phyloP scores from a whole-genome alignment of 495 filamentous ascomycete genomes.

The Chaetomidium leptoderma region DNA sequence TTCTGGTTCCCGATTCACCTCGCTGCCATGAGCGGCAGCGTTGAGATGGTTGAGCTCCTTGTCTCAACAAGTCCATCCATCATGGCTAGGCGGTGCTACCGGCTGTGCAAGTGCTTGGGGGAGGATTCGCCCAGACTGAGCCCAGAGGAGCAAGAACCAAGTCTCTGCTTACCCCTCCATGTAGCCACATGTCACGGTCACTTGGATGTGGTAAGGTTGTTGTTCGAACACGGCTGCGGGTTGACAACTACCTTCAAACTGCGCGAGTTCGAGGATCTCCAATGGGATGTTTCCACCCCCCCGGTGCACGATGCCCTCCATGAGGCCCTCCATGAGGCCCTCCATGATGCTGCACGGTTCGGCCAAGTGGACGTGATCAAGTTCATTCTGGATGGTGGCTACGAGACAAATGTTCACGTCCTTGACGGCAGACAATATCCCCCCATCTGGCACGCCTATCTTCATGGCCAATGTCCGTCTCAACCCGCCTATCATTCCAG shows the following conservation, averaged over 20 bases:
- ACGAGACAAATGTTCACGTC: conserved; percentile 9
- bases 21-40: conserved; percentile 6
- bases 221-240: neutral
- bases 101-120: neutral
- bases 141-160: neutral
- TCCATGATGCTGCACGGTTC: conserved; percentile 9
- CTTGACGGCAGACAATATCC: neutral
- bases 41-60: conserved; percentile 10
- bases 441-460: conserved; percentile 13
- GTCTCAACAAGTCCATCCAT: neutral
- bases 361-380: conserved; percentile 7
- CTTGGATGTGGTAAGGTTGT: neutral
- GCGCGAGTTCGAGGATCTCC: too few relatives aligned
- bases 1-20: conserved; percentile 9
- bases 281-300: neutral
- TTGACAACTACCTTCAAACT: too few relatives aligned
- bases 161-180: neutral
- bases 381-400: conserved; percentile 5
- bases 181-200: conserved; percentile 1
- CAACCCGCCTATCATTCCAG: neutral
- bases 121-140: neutral
- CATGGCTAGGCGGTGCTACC: neutral
- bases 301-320: neutral
- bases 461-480: neutral
- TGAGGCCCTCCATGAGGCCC: neutral